These are phyloP conservation scores for Calonectria ilicicola DNA, from an alignment of 2,329 filamentous ascomycete genomes.

Conservation along the genomic window DNA sequence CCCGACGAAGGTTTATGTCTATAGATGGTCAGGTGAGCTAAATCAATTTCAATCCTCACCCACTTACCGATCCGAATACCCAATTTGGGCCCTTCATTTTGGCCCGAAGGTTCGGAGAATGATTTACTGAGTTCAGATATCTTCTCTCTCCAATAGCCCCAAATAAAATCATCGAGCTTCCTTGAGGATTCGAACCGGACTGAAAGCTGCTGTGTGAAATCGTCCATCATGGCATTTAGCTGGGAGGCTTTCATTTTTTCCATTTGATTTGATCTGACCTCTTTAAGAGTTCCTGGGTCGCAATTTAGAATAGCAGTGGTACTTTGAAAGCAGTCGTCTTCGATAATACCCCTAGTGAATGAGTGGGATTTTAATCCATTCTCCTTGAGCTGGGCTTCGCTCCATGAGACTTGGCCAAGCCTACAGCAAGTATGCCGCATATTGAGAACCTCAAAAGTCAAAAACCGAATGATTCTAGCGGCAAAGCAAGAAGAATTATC, in stretches of 20 bases:
- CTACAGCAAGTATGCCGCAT: constrained; percentile 7
- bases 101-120: background rate
- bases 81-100: background rate
- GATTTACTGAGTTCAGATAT: background rate
- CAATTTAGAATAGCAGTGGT: background rate
- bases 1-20: background rate
- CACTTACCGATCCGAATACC: background rate
- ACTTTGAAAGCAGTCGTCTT: background rate
- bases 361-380: background rate
- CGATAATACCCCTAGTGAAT: background rate
- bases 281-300: background rate
- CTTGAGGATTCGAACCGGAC: background rate
- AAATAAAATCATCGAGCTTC: background rate
- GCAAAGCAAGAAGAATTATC: background rate
- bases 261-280: background rate
- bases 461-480: background rate
- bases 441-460: constrained; percentile 1
- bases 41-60: background rate
- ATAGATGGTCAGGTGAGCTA: background rate
- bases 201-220: background rate
- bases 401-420: background rate
- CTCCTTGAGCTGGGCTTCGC: background rate
- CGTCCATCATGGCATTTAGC: background rate
- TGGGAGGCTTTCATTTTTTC: background rate
- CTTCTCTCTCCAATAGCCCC: background rate